Evolutionary conservation across 192 early-diverging fungal genomes (phyloP), one percentile per base, ranked within the genome.

Genomic region (Funneliformis mosseae): DNA sequence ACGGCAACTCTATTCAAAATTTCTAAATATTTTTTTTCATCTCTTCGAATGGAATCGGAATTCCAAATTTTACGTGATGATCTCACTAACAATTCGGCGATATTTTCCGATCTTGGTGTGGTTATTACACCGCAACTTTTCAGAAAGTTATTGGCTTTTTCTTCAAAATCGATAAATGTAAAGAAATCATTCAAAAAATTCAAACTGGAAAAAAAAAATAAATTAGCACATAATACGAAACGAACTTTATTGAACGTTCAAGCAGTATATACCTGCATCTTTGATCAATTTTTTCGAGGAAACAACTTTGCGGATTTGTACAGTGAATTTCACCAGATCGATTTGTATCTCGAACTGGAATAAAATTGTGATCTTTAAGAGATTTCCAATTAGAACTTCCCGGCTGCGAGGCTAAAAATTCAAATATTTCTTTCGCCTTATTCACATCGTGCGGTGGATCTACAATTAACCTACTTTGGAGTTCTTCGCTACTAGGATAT

Each of bases 81-180:
- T 4, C 87, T 87, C 0, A 94, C 88, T 12, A 97, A 82, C 67
- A 89, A 84, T 9, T 87, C 81, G 0, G 95, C 89, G 25, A 96
- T 74, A 59, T 97, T 95, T 9, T 88, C 50, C 4, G 92, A 89
- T 0, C 92, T 88, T 0, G 96, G 96, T 68, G 94, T 92, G 43
- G 93, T 90, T 74, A 91, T 92, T 12, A 96, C 94, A 69, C 96
- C 96, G 79, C 96, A 97, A 2, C 88, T 87, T 45, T 90, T 88
- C 63, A 97, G 83, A 77, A 97, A 97, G 7, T 85, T 81, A 81
- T 96, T 93, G 8, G 93, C 95, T 2, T 84, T 46, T 0, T 81
- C 50, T 2, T 94, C 94, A 85, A 95, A 97, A 81, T 95, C 92
- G 46, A 92, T 84, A 28, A 84, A 91, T 0, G 83, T 81, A 78